Percentiles rank a stretch among this genome's conserved stretches.
phyloP scores from a whole-genome alignment of 495 filamentous ascomycete genomes.

The Podospora comata region DNA sequence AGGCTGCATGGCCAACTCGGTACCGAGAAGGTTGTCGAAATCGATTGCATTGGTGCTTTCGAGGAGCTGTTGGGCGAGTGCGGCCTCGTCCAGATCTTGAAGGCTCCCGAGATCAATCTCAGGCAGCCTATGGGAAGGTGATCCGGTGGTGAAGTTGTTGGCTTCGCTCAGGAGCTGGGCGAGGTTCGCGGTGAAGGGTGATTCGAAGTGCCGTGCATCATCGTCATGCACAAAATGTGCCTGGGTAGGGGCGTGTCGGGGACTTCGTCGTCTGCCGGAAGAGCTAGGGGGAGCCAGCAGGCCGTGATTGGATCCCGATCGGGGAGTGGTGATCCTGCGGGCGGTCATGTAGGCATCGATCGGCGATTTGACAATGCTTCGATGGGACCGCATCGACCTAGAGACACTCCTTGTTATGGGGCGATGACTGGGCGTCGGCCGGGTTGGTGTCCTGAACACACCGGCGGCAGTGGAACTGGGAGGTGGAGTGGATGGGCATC shows the following conservation, averaged over 20 bases:
- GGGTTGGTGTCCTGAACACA: conserved; percentile 55
- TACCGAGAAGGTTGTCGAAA: conserved; percentile 46
- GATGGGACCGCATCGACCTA: conserved; percentile 46
- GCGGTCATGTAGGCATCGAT: conserved; percentile 25
- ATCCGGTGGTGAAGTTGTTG: conserved; percentile 42
- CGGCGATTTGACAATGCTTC: conserved; percentile 37
- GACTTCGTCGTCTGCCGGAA: conserved; percentile 39
- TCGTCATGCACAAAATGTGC: conserved; percentile 33
- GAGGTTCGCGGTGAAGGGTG: conserved; percentile 60
- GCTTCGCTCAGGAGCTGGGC: conserved; percentile 57
- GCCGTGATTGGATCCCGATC: conserved; percentile 24
- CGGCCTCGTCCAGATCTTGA: conserved; percentile 41
- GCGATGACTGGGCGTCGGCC: conserved; percentile 55
- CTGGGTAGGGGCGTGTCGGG: conserved; percentile 32
- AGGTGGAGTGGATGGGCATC: conserved; percentile 61
- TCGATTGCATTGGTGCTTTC: conserved; percentile 33
- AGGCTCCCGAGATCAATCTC: conserved; percentile 40
- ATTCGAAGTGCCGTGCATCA: conserved; percentile 34
- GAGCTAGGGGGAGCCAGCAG: conserved; percentile 22
- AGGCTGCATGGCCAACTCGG: conserved; percentile 47
- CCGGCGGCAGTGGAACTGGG: conserved; percentile 47
- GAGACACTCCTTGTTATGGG: conserved; percentile 56
- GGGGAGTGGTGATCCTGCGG: conserved; percentile 40
- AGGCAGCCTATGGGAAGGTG: conserved; percentile 34
- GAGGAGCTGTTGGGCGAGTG: conserved; percentile 25